Evolutionary conservation across 2,329 filamentous ascomycete species (phyloP), one percentile per base, ranked within the genome.

Genomic region (Fusarium solani-melongenae): DNA sequence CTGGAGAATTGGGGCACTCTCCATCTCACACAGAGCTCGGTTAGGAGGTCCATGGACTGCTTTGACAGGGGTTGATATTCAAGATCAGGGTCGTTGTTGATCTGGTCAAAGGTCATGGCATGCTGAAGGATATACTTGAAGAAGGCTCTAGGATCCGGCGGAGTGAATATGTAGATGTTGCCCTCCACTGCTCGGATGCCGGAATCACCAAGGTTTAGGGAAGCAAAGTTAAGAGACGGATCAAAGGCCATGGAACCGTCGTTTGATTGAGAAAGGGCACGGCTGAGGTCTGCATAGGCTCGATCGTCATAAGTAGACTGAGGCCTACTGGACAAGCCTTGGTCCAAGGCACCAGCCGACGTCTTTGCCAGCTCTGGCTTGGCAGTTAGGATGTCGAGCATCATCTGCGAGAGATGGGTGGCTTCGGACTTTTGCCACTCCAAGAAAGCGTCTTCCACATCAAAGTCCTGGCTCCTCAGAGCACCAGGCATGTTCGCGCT

Each of bases 381-480:
- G 7, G 93, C 93, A 69, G 93, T 94, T 44, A 98, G 86, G 72
- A 99, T 94, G 39, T 95, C 93, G 77, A 97, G 88, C 88, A 99
- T 96, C 91, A 98, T 95, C 76, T 96, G 93, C 7, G 95, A 96
- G 46, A 99, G 85, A 76, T 97, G 94, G 14, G 93, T 92, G 4
- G 90, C 89, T 81, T 99, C 96, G n/a, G 91, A 90, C 80, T 94
- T 96, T 82, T 95, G 97, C 96, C 96, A 99, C 49, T 90, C 87
- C 72, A 95, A 91, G 80, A 95, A 99, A 4, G 93, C 92, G 69
- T 97, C 95, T 65, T 98, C 94, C 20, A 93, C 84, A 69, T 98
- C 94, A 82, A 99, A 99, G 81, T 99, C 96, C 56, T 95, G 91
- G 75, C 89, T 92, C 66, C 92, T 91, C 57, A 99, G 83, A 1